Base-by-base conservation (phyloP, 2,329 filamentous ascomycete genomes). In the Fusarium sacchari region DNA sequence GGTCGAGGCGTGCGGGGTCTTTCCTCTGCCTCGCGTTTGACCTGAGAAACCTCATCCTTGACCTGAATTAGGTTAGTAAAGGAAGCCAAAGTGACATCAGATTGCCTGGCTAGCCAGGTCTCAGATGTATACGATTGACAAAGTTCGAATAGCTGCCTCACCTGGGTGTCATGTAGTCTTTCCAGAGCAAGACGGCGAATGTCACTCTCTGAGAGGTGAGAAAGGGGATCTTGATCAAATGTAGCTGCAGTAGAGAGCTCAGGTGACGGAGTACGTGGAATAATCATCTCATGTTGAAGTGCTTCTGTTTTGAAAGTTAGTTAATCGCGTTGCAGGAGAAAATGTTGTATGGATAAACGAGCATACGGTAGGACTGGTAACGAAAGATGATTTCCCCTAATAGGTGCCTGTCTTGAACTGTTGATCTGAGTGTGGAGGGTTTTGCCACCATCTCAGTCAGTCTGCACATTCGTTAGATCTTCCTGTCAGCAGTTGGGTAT, bases 291-390 rank as follows among this genome's bases (percentile, higher is more conserved):
- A 10, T 50, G 57, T 24, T 76, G 67, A 12, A 80, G 66, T 0
- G 71, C 70, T 40, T 71, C 78, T 80, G 34, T 18, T 18, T 24
- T 10, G 7, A 8, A 36, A 22, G 22, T 64, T 14, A 74, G 55
- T n/a, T 7, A 22, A 14, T 12, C 10, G 17, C 6, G 11, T 6
- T 2, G 3, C 4, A 22, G 7, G 22, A 5, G n/a, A 10, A 12
- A 15, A 22, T 52, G 15, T 20, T 26, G 6, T 11, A 18, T 18
- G 3, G 10, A 30, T 17, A 9, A 1, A 37, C 14, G 15, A 14
- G 6, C 74, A 13, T 67, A 79, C 77, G 58, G 17, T 60, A 46
- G 22, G 78, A 80, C 37, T 69, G 73, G 40, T 78, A 79, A 12
- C 59, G 34, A 52, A 80, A 80, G 30, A 67, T 28, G 18, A 73